Conservation (phyloP, 148 eudicot genomes). For the Pouteria glomerata region DNA sequence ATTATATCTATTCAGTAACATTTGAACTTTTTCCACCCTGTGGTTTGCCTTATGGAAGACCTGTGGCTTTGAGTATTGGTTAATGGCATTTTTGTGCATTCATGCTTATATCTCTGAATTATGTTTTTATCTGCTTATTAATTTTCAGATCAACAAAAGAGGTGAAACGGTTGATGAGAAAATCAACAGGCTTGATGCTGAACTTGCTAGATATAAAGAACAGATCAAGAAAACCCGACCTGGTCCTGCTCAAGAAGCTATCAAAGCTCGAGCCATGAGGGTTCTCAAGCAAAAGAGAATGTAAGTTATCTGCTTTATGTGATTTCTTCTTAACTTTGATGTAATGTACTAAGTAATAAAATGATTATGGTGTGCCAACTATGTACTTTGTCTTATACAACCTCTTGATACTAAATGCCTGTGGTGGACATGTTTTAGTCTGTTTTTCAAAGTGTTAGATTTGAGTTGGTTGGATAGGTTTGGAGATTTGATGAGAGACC, state of each 20-base stretch:
- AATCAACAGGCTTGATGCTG: conserved; percentile 83
- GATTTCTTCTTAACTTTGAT: background rate
- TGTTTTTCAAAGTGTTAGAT: background rate
- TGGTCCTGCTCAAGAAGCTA: conserved; percentile 96
- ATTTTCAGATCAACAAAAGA: conserved; percentile 70
- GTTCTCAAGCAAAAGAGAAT: conserved; percentile 83
- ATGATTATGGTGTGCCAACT: background rate
- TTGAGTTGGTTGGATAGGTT: background rate
- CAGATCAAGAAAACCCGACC: conserved; percentile 91
- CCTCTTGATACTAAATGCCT: background rate
- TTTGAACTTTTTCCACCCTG: background rate
- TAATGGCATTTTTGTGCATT: background rate
- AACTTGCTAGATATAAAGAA: conserved; percentile 73
- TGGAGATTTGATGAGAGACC: background rate
- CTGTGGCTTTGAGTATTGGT: background rate
- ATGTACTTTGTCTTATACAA: background rate
- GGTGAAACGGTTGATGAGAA: conserved; percentile 89
- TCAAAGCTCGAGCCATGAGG: conserved; percentile 94
- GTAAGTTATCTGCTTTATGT: conserved; percentile 34
- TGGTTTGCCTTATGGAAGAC: background rate
- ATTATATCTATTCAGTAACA: background rate
- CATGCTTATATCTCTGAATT: conserved; percentile 1
- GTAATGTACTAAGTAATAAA: too few species aligned
- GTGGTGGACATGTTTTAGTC: background rate
- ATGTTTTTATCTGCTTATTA: background rate